A percentile compares a stretch with the other conserved stretches of the same genome.
Conservation (phyloP, 2,329 filamentous ascomycete species). For the Lachnellula hyalina region DNA sequence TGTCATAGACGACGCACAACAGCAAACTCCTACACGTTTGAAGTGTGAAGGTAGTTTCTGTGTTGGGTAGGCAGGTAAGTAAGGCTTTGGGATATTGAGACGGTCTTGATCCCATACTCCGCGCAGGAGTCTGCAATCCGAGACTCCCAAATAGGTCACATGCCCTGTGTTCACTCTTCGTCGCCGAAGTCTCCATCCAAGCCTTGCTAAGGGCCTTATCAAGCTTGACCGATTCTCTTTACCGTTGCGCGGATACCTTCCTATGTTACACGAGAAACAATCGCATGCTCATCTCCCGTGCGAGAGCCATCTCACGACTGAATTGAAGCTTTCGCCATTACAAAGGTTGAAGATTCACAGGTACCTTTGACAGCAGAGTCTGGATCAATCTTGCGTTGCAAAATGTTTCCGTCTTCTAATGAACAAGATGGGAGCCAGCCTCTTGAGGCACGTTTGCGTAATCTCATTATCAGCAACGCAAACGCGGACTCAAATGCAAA, state of each 20-base stretch:
- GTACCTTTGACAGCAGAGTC: not conserved
- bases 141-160: not conserved
- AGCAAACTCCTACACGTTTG: not conserved
- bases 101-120: too few relatives aligned
- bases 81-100: not conserved
- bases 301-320: not conserved
- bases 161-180: not conserved
- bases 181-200: too few relatives aligned
- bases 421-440: slow-evolving; percentile 11
- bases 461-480: slow-evolving; percentile 53
- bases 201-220: too few relatives aligned
- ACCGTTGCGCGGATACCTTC: not conserved
- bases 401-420: slow-evolving; percentile 21
- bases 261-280: not conserved
- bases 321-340: too few relatives aligned
- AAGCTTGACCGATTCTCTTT: too few relatives aligned
- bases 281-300: not conserved
- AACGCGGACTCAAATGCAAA: slow-evolving; percentile 6
- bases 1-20: not conserved
- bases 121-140: not conserved
- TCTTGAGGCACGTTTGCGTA: slow-evolving; percentile 54
- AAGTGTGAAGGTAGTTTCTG: too few relatives aligned
- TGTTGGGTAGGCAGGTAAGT: not conserved
- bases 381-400: not conserved
- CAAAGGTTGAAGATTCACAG: not conserved